Evolutionary conservation across 1,139 yeast species (phyloP), one percentile per base, ranked within the genome.

Genomic region (Taphrina wiesneri): DNA sequence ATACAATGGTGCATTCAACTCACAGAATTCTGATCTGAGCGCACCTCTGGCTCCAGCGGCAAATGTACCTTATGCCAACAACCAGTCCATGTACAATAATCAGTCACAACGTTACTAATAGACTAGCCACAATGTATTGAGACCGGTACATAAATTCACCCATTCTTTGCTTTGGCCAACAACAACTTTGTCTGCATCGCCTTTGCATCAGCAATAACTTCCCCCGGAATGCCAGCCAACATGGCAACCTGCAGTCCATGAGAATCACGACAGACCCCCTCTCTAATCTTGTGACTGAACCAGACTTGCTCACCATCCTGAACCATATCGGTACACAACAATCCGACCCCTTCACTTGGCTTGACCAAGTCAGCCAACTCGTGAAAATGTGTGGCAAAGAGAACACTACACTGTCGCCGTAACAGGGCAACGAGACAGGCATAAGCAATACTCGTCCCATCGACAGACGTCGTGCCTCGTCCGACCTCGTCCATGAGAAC

Each of bases 401-500:
- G 78, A 0, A 95, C 83, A 25, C 96, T 81, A 71, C 96, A 87
- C 71, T 87, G 89, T 1, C 75, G 77, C 7, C 78, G 75, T 15
- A 84, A 72, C 62, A 93, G 76, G 72, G 86, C 84, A 45, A 83
- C 75, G 57, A 93, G 77, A 0, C 96, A 83, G 0, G 96, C 95
- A 77, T 82, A 91, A 0, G 99, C 97, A 67, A 93, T 86, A 0
- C 97, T 89, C 7, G 90, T 80, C 0, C 99, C 98, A 76, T 93
- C 99, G 65, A 81, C 80, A 0, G 92, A 88, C 69, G 96, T 88
- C 0, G 99, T 93, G 0, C 99, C 99, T 68, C 99, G 80, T 0
- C 99, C 99, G n/a, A 93, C 86, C 72, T 93, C 99, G 77, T 93
- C 99, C 56, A 93, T 84, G 36, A 93, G 88, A 0, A 97, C 97